These are phyloP conservation scores for Cytospora leucostoma DNA, from an alignment of 2,329 filamentous ascomycete species.

Conservation along the genomic window DNA sequence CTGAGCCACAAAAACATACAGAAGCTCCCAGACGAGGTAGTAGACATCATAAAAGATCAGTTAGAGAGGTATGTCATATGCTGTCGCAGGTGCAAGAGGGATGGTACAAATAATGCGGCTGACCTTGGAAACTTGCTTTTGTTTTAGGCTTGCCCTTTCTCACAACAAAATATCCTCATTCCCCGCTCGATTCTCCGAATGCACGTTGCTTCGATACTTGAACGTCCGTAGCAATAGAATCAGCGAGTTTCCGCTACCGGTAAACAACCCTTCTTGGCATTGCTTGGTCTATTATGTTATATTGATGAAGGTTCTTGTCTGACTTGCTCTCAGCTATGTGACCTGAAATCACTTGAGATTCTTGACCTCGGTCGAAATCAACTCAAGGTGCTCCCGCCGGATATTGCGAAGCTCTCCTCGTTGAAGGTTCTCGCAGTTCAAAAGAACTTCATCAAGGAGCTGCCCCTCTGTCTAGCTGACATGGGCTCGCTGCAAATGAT, in stretches of 20 bases:
- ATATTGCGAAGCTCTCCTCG: conserved; percentile 78
- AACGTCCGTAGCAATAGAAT: conserved; percentile 79
- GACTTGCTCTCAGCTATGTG: conserved; percentile 66
- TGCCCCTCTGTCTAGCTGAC: conserved; percentile 82
- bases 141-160: conserved; percentile 70
- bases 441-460: conserved; percentile 81
- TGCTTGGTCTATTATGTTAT: conserved; percentile 25
- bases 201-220: conserved; percentile 75
- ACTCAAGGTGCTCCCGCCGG: conserved; percentile 73
- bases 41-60: conserved; percentile 73
- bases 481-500: conserved; percentile 88
- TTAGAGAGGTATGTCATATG: conserved; percentile 62
- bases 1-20: conserved; percentile 74
- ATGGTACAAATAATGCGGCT: conserved; percentile 25
- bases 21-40: conserved; percentile 70
- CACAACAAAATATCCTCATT: conserved; percentile 75
- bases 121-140: conserved; percentile 26
- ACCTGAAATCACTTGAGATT: conserved; percentile 85
- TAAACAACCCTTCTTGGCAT: conserved; percentile 37
- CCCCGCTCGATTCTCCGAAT: conserved; percentile 71
- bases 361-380: conserved; percentile 90
- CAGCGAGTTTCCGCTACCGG: conserved; percentile 60
- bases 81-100: conserved; percentile 14
- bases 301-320: conserved; percentile 17
- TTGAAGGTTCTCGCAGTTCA: conserved; percentile 87